Conservation (phyloP, 768 basidiomycete genomes). For the Artomyces pyxidatus region DNA sequence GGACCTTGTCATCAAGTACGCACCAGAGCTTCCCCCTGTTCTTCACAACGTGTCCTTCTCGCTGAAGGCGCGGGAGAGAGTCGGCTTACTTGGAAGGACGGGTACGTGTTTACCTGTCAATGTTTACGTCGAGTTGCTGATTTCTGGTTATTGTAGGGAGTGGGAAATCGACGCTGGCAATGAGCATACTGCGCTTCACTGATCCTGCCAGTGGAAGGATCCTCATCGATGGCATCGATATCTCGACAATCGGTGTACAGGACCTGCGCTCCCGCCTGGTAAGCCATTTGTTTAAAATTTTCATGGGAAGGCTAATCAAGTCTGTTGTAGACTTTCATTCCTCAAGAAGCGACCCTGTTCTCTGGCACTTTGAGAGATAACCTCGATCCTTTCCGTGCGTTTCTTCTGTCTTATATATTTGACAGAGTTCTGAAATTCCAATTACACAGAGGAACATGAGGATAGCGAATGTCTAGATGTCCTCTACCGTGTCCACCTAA, state of each 20-base stretch:
- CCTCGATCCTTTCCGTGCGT: slow-evolving; percentile 60
- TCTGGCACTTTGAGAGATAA: slow-evolving; percentile 74
- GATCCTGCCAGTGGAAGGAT: slow-evolving; percentile 74
- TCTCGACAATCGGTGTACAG: slow-evolving; percentile 75
- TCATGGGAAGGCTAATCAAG: slow-evolving; percentile 5
- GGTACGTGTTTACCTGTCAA: slow-evolving; percentile 26
- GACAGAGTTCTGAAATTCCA: background rate
- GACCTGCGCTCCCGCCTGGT: slow-evolving; percentile 74
- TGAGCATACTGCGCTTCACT: slow-evolving; percentile 52
- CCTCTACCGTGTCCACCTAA: slow-evolving; percentile 73
- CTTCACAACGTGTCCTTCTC: slow-evolving; percentile 69
- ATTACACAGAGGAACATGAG: slow-evolving; percentile 52
- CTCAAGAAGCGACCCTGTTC: slow-evolving; percentile 67
- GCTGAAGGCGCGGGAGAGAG: slow-evolving; percentile 61
- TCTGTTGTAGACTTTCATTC: slow-evolving; percentile 62
- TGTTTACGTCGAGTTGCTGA: background rate
- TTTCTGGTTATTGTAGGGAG: slow-evolving; percentile 41
- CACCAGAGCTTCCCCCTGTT: slow-evolving; percentile 77
- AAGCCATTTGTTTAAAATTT: slow-evolving; percentile 20
- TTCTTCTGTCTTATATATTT: background rate
- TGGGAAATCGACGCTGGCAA: slow-evolving; percentile 78
- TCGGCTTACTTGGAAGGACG: slow-evolving; percentile 77
- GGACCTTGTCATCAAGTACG: slow-evolving; percentile 73
- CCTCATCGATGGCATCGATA: slow-evolving; percentile 82
- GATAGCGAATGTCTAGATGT: slow-evolving; percentile 79